Conservation (phyloP, 495 filamentous ascomycete species). For the Pyrenula aspistea region DNA sequence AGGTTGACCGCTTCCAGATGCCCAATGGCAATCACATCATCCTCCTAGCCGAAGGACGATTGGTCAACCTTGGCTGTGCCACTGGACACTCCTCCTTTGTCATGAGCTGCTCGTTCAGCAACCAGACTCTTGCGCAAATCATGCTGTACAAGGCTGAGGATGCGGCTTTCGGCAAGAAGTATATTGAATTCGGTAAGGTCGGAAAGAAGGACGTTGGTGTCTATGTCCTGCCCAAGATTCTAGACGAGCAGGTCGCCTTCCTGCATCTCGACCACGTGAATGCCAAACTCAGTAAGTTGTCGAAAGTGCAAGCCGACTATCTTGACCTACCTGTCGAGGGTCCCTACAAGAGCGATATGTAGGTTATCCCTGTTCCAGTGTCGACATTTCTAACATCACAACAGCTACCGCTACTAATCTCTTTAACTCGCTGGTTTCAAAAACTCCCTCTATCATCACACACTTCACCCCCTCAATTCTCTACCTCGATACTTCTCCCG, state of each 20-base stretch:
- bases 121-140: slow-evolving; percentile 99
- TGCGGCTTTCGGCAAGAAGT: slow-evolving; percentile 76
- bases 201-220: slow-evolving; percentile 85
- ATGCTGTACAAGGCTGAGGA: slow-evolving; percentile 93
- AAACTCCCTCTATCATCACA: too few relatives aligned
- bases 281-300: slow-evolving; percentile 79
- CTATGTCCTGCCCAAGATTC: slow-evolving; percentile 95
- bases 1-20: slow-evolving; percentile 97
- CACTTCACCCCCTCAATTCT: background rate
- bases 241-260: slow-evolving; percentile 94
- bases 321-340: slow-evolving; percentile 72
- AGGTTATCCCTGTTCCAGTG: slow-evolving; percentile 8
- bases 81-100: slow-evolving; percentile 99
- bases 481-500: background rate
- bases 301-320: slow-evolving; percentile 83
- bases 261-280: slow-evolving; percentile 93
- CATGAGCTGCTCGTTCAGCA: slow-evolving; percentile 99
- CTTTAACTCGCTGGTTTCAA: background rate
- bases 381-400: background rate
- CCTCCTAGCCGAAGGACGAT: slow-evolving; percentile 93
- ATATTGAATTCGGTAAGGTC: slow-evolving; percentile 86
- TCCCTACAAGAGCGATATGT: slow-evolving; percentile 85
- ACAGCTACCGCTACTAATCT: background rate
- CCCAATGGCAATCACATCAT: slow-evolving; percentile 91
- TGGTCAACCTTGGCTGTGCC: slow-evolving; percentile 97